Base-by-base conservation (phyloP, 2,329 filamentous ascomycete species). In the Rhexocercosporidium sp. region DNA sequence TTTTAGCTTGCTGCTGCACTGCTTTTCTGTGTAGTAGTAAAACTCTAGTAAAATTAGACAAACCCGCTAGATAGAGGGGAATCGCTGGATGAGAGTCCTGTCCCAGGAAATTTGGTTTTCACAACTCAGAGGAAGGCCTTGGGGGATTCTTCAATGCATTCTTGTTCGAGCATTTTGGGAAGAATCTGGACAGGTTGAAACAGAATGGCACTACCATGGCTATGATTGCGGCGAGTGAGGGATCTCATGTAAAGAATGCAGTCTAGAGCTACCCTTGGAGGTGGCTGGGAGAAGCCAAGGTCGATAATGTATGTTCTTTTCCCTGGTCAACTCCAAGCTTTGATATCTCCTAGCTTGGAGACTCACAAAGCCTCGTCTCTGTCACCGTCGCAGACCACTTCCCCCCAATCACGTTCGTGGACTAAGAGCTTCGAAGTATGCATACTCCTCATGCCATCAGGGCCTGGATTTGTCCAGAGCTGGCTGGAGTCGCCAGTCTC, bases 381-480 rank as follows among this genome's bases (percentile, higher is more conserved):
- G 71, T 73, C 18, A 67, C 70, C 39, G 68, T 76, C 44, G 73
- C 73, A 57, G 66, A 74, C 56, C 63, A 66, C 39, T 72, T 69
- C 51, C 70, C 73, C 49, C 8, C 16, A 0, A 67, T 77, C 22
- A 73, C 75, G n/a, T 75, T 76, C 49, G 44, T 76, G 12, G 72
- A 71, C 18, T 65, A 71, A 53, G 70, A 72, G 14, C 57, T 70
- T 6, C 53, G 63, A 12, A 80, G 78, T 70, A 84, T 81, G 37
- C 75, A 84, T 16, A 77, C 79, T 12, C 81, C 78, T 60, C 81
- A 81, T 3, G 81, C 82, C 0, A 75, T 74, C 25, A 31, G 44
- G 22, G 34, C 39, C 7, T 39, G 57, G 11, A 81, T 81, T 1
- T 54, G 71, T 9, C 44, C 65, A 47, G 57, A 70, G 1, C 63